Evolutionary conservation across 2,329 filamentous ascomycete genomes (phyloP), one percentile per base, ranked within the genome.

Genomic region (Colletotrichum australisinense): DNA sequence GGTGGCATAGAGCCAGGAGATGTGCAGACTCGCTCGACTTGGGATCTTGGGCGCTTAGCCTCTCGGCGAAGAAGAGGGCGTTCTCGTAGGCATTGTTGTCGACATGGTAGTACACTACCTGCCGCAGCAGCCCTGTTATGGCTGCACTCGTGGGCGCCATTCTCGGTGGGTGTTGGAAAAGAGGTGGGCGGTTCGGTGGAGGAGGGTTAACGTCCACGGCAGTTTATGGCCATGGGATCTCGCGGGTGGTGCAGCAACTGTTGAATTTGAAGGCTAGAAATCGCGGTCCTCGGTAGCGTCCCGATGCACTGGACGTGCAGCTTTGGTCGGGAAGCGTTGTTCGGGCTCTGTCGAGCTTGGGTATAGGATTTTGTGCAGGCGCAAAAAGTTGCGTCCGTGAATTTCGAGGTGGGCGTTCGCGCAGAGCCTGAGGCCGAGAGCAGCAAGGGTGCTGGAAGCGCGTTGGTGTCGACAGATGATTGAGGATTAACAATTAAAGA

Each of bases 61-160:
- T 92, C 79, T 96, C 94, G 73, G 97, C 94, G 74, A 98, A 94
- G 85, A 99, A 99, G 63, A 98, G 91, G 69, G 97, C 97, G 81
- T 97, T 98, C 69, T 95, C 92, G 80, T 93, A 89, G 49, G 95
- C 91, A 79, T 95, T 93, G 81, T 98, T 97, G 86, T 99, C 97
- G 82, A 99, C 91, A 78, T 93, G 90, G 80, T 93, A 92, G 78
- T 92, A 84, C 69, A 93, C 85, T 71, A 89, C 84, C 81, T 92
- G 90, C 78, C 88, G 87, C 72, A 93, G 78, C 74, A 90, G 84
- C 78, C 85, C 84, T 63, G 86, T 86, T 56, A 89, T 84, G 75
- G 86, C 85, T 63, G 85, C 83, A 76, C 81, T 85, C 69, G 86
- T 87, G 49, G 88, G 89, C 72, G 88, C 87, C 89, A 91, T 91